Percentiles rank a stretch among this genome's conserved stretches.
These are phyloP conservation scores for Kwoniella mangroviensis DNA, from an alignment of 768 basidiomycete genomes.

Conservation along the genomic window DNA sequence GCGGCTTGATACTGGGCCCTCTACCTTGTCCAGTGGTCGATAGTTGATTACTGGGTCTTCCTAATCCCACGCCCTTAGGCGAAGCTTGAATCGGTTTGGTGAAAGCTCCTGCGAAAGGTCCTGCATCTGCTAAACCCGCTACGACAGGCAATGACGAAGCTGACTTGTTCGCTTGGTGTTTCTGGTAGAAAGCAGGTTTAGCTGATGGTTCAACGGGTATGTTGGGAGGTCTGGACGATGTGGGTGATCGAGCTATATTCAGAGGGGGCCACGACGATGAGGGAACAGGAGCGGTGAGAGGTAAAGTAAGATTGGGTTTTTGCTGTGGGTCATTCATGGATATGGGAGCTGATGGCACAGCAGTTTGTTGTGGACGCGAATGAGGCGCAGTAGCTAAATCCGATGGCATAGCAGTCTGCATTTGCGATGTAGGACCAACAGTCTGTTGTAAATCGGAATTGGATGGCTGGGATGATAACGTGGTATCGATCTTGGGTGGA, in stretches of 20 bases:
- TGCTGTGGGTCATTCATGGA: background rate
- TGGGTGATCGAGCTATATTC: conserved; percentile 18
- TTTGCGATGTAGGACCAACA: background rate
- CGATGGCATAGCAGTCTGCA: conserved; percentile 11
- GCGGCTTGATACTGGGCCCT: conserved; percentile 34
- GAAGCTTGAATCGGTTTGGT: conserved; percentile 15
- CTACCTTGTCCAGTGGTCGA: conserved; percentile 11
- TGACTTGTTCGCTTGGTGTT: conserved; percentile 36
- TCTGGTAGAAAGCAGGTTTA: conserved; percentile 23
- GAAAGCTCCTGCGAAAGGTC: conserved; percentile 41
- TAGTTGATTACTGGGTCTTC: conserved; percentile 18
- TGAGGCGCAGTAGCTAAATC: conserved; percentile 16
- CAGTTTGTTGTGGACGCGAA: background rate
- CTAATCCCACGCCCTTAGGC: conserved; percentile 20
- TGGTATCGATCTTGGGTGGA: conserved; percentile 31
- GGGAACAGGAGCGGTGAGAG: conserved; percentile 20
- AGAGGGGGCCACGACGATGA: conserved; percentile 27
- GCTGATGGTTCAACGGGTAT: background rate
- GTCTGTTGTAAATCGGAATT: conserved; percentile 7
- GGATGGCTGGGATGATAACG: background rate
- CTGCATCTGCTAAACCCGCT: conserved; percentile 47
- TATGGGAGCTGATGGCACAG: background rate
- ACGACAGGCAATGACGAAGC: conserved; percentile 47
- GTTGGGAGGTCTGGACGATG: background rate
- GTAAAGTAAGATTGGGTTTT: conserved; percentile 8